Evolutionary conservation across 2,329 filamentous ascomycete genomes (phyloP).

Genomic region (Penicillium sp.): DNA sequence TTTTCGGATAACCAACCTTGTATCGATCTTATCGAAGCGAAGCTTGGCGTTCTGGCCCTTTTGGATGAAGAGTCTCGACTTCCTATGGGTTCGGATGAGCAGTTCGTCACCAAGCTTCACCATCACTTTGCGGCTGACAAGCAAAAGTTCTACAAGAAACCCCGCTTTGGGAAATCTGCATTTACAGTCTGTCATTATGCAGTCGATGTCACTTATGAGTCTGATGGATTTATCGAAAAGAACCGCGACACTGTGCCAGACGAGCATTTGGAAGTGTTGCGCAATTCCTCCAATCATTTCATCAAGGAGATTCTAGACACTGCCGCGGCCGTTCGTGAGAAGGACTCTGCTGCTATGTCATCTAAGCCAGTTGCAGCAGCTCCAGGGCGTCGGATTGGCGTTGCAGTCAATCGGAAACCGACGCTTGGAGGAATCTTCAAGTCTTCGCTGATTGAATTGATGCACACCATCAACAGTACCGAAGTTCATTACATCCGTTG

Average conservation of each 20-base stretch:
- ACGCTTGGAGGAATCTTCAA: slow-evolving; percentile 98
- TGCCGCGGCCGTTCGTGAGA: slow-evolving; percentile 82
- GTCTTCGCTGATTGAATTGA: slow-evolving; percentile 94
- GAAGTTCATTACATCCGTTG: slow-evolving; percentile 99
- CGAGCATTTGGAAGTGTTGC: slow-evolving; percentile 92
- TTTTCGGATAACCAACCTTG: slow-evolving; percentile 99
- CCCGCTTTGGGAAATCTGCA: slow-evolving; percentile 91
- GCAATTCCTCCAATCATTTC: slow-evolving; percentile 79
- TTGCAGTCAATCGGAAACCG: slow-evolving; percentile 91
- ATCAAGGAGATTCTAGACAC: slow-evolving; percentile 80
- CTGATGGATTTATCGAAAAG: slow-evolving; percentile 98
- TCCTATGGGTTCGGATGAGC: slow-evolving; percentile 95
- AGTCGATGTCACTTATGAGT: slow-evolving; percentile 96
- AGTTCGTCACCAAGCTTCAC: slow-evolving; percentile 94
- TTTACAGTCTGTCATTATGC: slow-evolving; percentile 99
- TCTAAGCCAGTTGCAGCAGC: slow-evolving; percentile 70
- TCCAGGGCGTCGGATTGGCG: slow-evolving; percentile 79
- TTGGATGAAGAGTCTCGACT: slow-evolving; percentile 94
- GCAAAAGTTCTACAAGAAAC: slow-evolving; percentile 98
- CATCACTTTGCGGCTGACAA: slow-evolving; percentile 89
- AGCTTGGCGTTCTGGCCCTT: slow-evolving; percentile 86
- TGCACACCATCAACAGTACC: slow-evolving; percentile 95
- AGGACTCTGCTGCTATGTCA: slow-evolving; percentile 67
- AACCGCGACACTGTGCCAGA: slow-evolving; percentile 98
- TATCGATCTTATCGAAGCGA: slow-evolving; percentile 97